Percentiles rank a stretch among this genome's conserved stretches.
Conservation (phyloP, 768 basidiomycete genomes). For the Russula olivacea region DNA sequence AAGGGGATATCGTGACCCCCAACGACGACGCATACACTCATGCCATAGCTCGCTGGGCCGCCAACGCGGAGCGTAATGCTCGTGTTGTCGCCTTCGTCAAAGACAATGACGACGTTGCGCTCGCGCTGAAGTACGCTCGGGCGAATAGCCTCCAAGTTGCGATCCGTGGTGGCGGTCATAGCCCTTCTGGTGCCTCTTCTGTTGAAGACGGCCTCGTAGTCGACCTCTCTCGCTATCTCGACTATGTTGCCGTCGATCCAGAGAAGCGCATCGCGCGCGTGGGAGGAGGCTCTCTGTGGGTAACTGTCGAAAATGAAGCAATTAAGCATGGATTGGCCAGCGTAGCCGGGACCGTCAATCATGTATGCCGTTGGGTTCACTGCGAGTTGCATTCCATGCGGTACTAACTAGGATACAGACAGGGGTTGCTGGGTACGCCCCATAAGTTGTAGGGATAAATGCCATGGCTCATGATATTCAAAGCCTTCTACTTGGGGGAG, state of each 20-base stretch:
- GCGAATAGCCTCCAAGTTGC: conserved; percentile 37
- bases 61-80: conserved; percentile 37
- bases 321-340: conserved; percentile 44
- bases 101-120: conserved; percentile 37
- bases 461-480: not conserved
- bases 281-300: conserved; percentile 45
- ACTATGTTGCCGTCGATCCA: conserved; percentile 36
- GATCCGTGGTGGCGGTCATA: conserved; percentile 47
- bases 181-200: conserved; percentile 40
- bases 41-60: conserved; percentile 42
- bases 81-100: conserved; percentile 41
- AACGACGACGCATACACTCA: conserved; percentile 34
- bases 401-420: conserved; percentile 32
- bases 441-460: not conserved
- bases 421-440: conserved; percentile 45
- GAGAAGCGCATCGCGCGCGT: conserved; percentile 38
- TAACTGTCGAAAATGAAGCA: conserved; percentile 39
- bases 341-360: conserved; percentile 44
- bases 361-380: conserved; percentile 33
- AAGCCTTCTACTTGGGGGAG: conserved; percentile 50
- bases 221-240: conserved; percentile 42
- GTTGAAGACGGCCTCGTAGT: conserved; percentile 45
- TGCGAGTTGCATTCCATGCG: not conserved
- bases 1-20: conserved; percentile 42
- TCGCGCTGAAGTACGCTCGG: conserved; percentile 36